Percentiles rank a stretch among this genome's conserved stretches.
Conservation (phyloP, 75 land plant genomes). For the Gnetum montanum region DNA sequence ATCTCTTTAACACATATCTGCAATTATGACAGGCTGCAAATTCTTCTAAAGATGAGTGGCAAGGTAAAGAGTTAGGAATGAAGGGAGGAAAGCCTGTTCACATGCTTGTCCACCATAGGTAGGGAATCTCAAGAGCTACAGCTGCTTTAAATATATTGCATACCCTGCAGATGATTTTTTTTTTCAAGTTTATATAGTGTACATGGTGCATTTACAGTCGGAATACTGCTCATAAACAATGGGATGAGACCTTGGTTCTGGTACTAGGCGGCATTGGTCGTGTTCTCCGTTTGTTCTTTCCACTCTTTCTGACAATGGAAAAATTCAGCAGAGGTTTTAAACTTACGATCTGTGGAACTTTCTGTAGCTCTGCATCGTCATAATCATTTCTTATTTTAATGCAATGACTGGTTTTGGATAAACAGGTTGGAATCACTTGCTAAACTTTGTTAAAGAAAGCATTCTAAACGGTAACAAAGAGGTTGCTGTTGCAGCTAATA, state of each 20-base stretch:
- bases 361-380: neutral
- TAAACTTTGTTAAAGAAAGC: conserved; percentile 58
- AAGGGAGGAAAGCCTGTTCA: conserved; percentile 95
- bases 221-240: conserved; percentile 97
- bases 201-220: conserved; percentile 45
- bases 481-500: conserved; percentile 88
- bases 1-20: neutral
- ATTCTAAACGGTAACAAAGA: conserved; percentile 83
- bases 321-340: conserved; percentile 47
- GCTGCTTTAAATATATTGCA: neutral
- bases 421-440: conserved; percentile 82
- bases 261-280: conserved; percentile 85
- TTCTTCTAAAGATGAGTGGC: conserved; percentile 95
- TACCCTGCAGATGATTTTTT: neutral
- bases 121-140: neutral
- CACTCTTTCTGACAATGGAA: conserved; percentile 50
- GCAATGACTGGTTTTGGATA: neutral
- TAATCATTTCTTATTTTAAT: neutral
- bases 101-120: conserved; percentile 99
- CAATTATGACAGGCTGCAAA: conserved; percentile 63
- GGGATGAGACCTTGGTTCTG: conserved; percentile 98
- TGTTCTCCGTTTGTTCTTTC: conserved; percentile 72
- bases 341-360: neutral
- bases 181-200: no score
- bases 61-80: conserved; percentile 87